Evolutionary conservation across 2,329 filamentous ascomycete genomes (phyloP), one percentile per base, ranked within the genome.

Genomic region (Fonsecaea erecta): DNA sequence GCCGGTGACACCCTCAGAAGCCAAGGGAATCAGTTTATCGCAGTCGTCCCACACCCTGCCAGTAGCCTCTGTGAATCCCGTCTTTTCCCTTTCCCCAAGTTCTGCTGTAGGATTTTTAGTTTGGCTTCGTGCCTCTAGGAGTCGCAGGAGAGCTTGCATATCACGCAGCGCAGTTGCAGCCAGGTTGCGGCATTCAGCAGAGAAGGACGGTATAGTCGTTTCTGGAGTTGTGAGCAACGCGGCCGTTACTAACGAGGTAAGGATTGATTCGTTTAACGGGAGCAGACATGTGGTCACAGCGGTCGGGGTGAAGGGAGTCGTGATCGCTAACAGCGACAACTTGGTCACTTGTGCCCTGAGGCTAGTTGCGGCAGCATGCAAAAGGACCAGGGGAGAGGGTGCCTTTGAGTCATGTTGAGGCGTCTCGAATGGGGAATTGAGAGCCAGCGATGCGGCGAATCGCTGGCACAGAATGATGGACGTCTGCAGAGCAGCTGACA

Each of bases 291-390:
- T 88, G 9, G 78, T 80, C 35, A 96, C 83, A 4, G 92, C 93
- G 0, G 88, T 88, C 0, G 91, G 88, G 0, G 93, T 95, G 71
- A 96, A 96, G 0, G 94, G 93, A 18, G 91, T 85, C 73, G 91
- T 97, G 73, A 96, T 90, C 1, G 95, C 86, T 12, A 98, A 85
- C 0, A 97, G 88, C 0, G 91, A 94, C 28, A 97, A 83, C 68
- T 96, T 97, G 5, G 93, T 97, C 1, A 89, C 86, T 74, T 97
- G 92, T 0, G 93, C 91, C 75, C 87, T 88, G 65, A 97, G 86
- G 4, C 96, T 83, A 28, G 84, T 85, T 0, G 91, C 86, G 0
- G 90, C 85, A 72, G 93, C 89, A 71, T 86, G 85, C 35, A 93
- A 86, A 64, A 94, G 83, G 14, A 86, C 79, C 26, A 97, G 84